phyloP scores from a whole-genome alignment of 352 stramenopile species.

The Pythium diclinum region DNA sequence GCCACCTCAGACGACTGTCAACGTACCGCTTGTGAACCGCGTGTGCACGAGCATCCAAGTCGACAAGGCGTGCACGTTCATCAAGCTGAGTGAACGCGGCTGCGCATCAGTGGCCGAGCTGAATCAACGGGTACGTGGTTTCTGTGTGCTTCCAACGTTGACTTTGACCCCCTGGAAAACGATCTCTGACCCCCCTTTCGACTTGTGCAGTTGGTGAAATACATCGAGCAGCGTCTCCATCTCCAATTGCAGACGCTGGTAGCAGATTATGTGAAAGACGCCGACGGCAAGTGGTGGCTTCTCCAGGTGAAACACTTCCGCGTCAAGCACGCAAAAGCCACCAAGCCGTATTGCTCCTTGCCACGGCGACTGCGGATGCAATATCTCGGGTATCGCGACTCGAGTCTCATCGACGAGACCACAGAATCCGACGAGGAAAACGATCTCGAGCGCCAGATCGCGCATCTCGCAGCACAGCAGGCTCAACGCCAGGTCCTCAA shows the following conservation, averaged over 20 bases:
- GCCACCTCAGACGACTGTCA: background rate
- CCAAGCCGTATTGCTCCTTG: constrained; percentile 40
- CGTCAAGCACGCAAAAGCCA: constrained; percentile 29
- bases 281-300: constrained; percentile 66
- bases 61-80: constrained; percentile 71
- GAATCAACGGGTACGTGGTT: constrained; percentile 51
- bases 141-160: background rate
- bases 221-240: constrained; percentile 59
- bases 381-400: constrained; percentile 67
- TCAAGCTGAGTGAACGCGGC: constrained; percentile 74
- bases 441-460: constrained; percentile 13
- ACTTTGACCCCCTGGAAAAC: background rate
- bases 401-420: constrained; percentile 60
- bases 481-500: constrained; percentile 67
- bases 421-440: constrained; percentile 47
- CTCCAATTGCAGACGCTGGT: constrained; percentile 66
- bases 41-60: constrained; percentile 62
- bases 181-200: background rate
- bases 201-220: constrained; percentile 54
- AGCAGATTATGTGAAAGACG: constrained; percentile 71
- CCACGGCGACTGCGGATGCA: constrained; percentile 36
- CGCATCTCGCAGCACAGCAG: constrained; percentile 25
- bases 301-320: constrained; percentile 80
- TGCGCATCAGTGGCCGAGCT: constrained; percentile 65
- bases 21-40: constrained; percentile 41